Conservation (phyloP, 441 rosid species). For the Brassica balearica region DNA sequence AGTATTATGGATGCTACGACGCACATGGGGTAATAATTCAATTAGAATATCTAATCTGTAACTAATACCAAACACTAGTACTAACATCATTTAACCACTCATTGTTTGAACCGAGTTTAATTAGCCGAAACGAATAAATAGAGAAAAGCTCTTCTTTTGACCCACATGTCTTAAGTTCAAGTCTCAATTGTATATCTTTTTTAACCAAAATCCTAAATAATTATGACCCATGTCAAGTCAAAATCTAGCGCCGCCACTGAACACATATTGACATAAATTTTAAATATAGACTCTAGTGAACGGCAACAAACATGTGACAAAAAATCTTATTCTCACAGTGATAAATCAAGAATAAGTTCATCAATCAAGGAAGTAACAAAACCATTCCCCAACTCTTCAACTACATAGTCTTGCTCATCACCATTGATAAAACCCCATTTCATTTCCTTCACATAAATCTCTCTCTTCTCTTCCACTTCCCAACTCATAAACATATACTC, state of each 20-base stretch:
- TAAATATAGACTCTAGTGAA: conserved; percentile 3
- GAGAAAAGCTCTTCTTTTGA: background rate
- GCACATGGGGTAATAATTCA: too few species aligned
- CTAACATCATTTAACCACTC: too few species aligned
- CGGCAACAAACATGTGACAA: conserved; percentile 3
- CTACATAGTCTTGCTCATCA: conserved; percentile 40
- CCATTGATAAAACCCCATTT: conserved; percentile 34
- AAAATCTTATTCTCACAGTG: background rate
- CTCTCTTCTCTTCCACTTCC: conserved; percentile 57
- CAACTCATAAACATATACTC: conserved; percentile 51
- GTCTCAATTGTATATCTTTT: background rate
- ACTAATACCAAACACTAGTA: too few species aligned
- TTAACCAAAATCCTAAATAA: background rate
- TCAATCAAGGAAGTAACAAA: conserved; percentile 53
- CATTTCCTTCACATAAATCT: conserved; percentile 50
- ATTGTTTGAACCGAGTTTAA: too few species aligned
- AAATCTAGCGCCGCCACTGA: background rate
- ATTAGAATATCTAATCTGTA: too few species aligned
- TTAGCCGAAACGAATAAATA: too few species aligned
- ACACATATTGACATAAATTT: too few species aligned
- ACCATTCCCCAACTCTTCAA: conserved; percentile 49
- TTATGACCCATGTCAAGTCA: background rate
- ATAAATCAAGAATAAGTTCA: conserved; percentile 57
- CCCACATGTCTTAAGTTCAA: background rate
- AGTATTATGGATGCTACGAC: too few species aligned